These are phyloP conservation scores for Aquilaria sinensis DNA, from an alignment of 345 rosid species.

Conservation along the genomic window DNA sequence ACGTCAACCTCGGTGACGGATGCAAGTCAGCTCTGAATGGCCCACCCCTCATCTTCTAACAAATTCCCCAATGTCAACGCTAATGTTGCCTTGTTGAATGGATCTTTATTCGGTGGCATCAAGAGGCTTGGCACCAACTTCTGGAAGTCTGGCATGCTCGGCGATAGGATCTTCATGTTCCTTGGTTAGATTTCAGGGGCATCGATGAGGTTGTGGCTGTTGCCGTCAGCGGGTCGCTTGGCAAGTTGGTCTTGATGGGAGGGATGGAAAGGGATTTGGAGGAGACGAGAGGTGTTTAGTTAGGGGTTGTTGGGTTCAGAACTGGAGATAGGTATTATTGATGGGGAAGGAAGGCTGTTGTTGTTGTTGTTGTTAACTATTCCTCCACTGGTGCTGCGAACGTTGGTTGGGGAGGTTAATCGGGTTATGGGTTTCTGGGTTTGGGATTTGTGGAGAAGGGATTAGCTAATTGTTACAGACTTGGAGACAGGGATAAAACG, in stretches of 20 bases:
- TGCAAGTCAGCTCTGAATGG: conserved; percentile 86
- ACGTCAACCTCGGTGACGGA: conserved; percentile 86
- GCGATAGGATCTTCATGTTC: conserved; percentile 73
- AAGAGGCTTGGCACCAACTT: conserved; percentile 88
- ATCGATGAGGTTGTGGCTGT: conserved; percentile 13
- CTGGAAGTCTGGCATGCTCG: conserved; percentile 89
- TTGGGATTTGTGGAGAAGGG: too few relatives aligned
- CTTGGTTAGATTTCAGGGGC: conserved; percentile 53
- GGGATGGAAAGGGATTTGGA: conserved; percentile 51
- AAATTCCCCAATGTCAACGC: conserved; percentile 44
- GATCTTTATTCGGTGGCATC: conserved; percentile 65
- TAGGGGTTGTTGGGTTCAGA: conserved; percentile 90
- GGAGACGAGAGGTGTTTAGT: conserved; percentile 62
- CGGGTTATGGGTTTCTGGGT: conserved; percentile 60
- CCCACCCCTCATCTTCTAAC: conserved; percentile 72
- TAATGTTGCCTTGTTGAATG: conserved; percentile 57
- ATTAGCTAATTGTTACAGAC: too few relatives aligned
- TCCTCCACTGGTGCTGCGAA: conserved; percentile 18
- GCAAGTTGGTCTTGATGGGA: conserved; percentile 50
- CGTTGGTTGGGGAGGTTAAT: conserved; percentile 41
- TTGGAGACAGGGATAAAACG: too few relatives aligned
- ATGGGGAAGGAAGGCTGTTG: conserved; percentile 38
- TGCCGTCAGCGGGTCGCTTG: conserved; percentile 37
- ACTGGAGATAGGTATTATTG: conserved; percentile 71
- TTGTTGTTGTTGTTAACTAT: conserved; percentile 11